These are phyloP conservation scores for Neurospora tetrasperma DNA, from an alignment of 495 filamentous ascomycete species.

Conservation along the genomic window DNA sequence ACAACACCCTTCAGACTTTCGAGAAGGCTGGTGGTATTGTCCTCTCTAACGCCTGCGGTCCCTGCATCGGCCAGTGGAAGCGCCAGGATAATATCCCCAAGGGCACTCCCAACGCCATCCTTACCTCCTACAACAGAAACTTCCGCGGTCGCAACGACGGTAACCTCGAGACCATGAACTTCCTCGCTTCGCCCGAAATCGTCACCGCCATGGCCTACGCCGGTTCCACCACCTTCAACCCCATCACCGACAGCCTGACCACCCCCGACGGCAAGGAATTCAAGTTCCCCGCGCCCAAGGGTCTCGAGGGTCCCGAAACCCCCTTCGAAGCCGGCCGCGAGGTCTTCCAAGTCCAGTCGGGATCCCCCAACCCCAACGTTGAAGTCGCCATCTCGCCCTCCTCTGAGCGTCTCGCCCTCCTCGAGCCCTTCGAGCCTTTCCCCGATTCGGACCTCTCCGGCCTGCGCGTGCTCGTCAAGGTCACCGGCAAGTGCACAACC, in stretches of 20 bases:
- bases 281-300: constrained; percentile 73
- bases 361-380: constrained; percentile 53
- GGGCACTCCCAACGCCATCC: constrained; percentile 85
- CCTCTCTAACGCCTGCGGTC: constrained; percentile 91
- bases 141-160: constrained; percentile 96
- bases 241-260: constrained; percentile 72
- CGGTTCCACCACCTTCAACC: constrained; percentile 91
- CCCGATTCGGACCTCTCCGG: constrained; percentile 60
- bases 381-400: constrained; percentile 68
- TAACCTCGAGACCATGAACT: constrained; percentile 95
- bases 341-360: constrained; percentile 60
- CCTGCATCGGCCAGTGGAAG: constrained; percentile 95
- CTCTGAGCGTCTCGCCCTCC: constrained; percentile 76
- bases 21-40: constrained; percentile 78
- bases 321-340: constrained; percentile 78
- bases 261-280: constrained; percentile 77
- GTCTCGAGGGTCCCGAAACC: constrained; percentile 60
- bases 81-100: constrained; percentile 73
- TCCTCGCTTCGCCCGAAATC: constrained; percentile 89
- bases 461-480: constrained; percentile 80
- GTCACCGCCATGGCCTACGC: constrained; percentile 94
- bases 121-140: constrained; percentile 97
- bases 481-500: constrained; percentile 94
- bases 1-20: constrained; percentile 77
- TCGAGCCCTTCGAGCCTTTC: constrained; percentile 87